Evolutionary conservation across 495 filamentous ascomycete species (phyloP), one percentile per base, ranked within the genome.

Genomic region (Bombardia bombarda): DNA sequence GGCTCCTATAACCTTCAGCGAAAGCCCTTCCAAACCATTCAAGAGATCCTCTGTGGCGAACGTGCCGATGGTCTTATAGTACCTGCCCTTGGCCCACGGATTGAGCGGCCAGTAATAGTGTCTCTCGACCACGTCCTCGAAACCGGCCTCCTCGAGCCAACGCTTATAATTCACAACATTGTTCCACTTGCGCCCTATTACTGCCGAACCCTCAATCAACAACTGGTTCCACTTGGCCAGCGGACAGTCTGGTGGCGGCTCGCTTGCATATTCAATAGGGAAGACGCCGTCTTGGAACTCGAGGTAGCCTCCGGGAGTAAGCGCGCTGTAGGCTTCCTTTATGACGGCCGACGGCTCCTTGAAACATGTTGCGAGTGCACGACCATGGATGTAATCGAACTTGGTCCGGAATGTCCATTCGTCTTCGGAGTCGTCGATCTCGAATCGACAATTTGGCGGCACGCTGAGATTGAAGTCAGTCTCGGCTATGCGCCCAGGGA

Each of bases 301-400:
- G 13, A 74, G 46, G 51, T 62, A 71, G 19, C 69, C 68, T 20
- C 70, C 70, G 2, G 70, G 65, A 3, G 55, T 52, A 12, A 68
- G 53, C 46, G 62, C 53, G 22, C 62, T 50, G 43, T 56, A 70
- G n/a, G 66, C 63, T 22, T 51, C 40, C 13, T 48, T 51, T 43
- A 75, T 57, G 23, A 74, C 61, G 20, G 46, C 46, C n/a, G 37
- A 53, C 42, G 70, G 73, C 54, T 75, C 62, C 18, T 62, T 53
- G 61, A 67, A 69, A 50, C 72, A 62, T 7, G 56, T 51, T 28
- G 73, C 63, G 38, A 75, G 63, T 21, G 66, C 57, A 9, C 72
- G 61, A 17, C 56, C 57, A 43, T 74, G 70, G 38, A 75, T 65
- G 53, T 63, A 69, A 53, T 74, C 68, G 51, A 73, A 74, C 12